A percentile compares a stretch with the other conserved stretches of the same genome.
These are phyloP conservation scores for Sclerotinia borealis DNA, from an alignment of 2,329 filamentous ascomycete species.

Conservation along the genomic window DNA sequence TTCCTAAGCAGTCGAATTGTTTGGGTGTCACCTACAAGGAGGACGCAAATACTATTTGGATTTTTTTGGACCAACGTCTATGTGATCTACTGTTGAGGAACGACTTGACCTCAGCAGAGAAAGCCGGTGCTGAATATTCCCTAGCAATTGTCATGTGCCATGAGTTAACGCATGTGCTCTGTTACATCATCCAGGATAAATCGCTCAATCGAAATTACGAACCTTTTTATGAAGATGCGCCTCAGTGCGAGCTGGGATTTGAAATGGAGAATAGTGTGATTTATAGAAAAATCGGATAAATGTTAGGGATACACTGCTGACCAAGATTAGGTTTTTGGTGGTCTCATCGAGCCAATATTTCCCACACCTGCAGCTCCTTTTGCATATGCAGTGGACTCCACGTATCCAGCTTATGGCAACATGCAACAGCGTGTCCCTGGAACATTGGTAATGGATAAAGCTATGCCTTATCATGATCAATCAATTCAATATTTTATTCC, in stretches of 20 bases:
- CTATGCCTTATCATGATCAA: not conserved
- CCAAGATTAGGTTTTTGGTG: not conserved
- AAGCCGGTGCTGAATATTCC: not conserved
- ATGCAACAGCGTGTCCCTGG: rapidly evolving
- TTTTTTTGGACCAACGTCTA: not conserved
- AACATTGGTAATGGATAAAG: not conserved
- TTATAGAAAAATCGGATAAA: not conserved
- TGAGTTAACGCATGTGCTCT: not conserved
- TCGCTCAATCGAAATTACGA: not conserved
- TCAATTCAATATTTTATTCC: not conserved
- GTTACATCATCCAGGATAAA: not conserved
- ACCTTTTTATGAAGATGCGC: conserved; percentile 2
- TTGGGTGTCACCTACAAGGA: not conserved
- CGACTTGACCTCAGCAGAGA: conserved; percentile 5
- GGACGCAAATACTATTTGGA: not conserved
- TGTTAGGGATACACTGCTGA: not conserved
- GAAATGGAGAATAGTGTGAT: conserved; percentile 6
- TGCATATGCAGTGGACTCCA: not conserved
- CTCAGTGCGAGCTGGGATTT: conserved; percentile 1
- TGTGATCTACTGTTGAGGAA: not conserved
- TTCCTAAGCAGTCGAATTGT: not conserved
- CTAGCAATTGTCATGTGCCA: not conserved
- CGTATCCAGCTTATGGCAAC: not conserved
- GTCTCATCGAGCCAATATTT: not conserved
- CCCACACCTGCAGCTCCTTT: not conserved